phyloP scores from a whole-genome alignment of 2,329 filamentous ascomycete genomes.

The Pseudogymnoascus sp. region DNA sequence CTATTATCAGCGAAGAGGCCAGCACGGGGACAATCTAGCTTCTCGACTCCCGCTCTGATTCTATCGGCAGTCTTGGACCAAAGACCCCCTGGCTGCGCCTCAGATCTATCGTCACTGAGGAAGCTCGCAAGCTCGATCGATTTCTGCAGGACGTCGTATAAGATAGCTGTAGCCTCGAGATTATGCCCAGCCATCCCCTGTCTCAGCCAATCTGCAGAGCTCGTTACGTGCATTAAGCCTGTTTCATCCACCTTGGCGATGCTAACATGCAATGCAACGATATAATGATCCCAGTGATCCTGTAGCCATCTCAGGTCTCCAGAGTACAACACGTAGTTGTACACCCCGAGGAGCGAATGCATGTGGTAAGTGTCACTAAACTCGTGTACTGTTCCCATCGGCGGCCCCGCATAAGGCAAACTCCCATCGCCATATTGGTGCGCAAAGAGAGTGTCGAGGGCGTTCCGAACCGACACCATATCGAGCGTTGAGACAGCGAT shows the following conservation, averaged over 20 bases:
- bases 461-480: conserved; percentile 41
- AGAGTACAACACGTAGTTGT: conserved; percentile 50
- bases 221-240: conserved; percentile 42
- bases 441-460: conserved; percentile 40
- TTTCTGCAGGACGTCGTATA: conserved; percentile 44
- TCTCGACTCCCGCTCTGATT: conserved; percentile 20
- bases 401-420: conserved; percentile 43
- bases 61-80: conserved; percentile 16
- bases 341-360: conserved; percentile 49
- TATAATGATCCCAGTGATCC: conserved; percentile 41
- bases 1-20: conserved; percentile 14
- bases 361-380: conserved; percentile 50
- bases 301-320: conserved; percentile 42
- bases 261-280: conserved; percentile 38
- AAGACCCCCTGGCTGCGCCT: neutral
- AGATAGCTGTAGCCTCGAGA: conserved; percentile 38
- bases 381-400: conserved; percentile 31
- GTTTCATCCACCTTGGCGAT: conserved; percentile 30
- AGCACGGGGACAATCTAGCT: conserved; percentile 20
- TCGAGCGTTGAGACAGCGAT: conserved; percentile 48
- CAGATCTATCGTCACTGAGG: conserved; percentile 29
- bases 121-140: conserved; percentile 39
- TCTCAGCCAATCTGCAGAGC: conserved; percentile 29
- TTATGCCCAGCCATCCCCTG: conserved; percentile 25
- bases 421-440: conserved; percentile 28